Evolutionary conservation across 345 rosid genomes (phyloP).

Genomic region (Jatropha curcas): DNA sequence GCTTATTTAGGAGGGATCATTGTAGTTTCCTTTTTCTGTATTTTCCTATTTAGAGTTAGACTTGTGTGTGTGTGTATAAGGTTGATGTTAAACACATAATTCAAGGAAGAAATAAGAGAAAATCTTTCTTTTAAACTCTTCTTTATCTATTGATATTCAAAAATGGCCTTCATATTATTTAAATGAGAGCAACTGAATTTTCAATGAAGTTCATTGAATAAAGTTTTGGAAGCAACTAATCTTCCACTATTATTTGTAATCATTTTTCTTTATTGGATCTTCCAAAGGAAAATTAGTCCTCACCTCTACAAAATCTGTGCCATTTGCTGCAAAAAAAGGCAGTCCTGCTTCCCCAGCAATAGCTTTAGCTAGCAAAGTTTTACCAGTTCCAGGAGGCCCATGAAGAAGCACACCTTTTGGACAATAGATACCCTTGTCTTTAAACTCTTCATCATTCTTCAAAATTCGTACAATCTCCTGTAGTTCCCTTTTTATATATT

Average conservation of each 20-base stretch:
- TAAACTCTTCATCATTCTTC: constrained; percentile 91
- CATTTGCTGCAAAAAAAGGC: constrained; percentile 95
- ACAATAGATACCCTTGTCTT: constrained; percentile 87
- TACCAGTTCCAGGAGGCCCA: constrained; percentile 98
- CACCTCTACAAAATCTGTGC: constrained; percentile 97
- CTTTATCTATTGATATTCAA: too few relatives aligned
- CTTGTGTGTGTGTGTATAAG: background rate
- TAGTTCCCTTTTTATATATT: constrained; percentile 85
- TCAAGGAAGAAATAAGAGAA: background rate
- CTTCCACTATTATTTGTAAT: background rate
- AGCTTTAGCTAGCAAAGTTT: constrained; percentile 95
- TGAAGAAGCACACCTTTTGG: constrained; percentile 98
- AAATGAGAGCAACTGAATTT: background rate
- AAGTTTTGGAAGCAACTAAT: background rate
- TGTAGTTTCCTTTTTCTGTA: too few relatives aligned
- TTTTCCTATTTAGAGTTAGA: too few relatives aligned
- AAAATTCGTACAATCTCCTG: constrained; percentile 88
- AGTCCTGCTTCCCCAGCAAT: constrained; percentile 99
- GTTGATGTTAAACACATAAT: too few relatives aligned
- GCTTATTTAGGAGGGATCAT: too few relatives aligned
- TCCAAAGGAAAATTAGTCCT: constrained; percentile 13
- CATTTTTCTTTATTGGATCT: background rate
- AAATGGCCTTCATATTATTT: background rate
- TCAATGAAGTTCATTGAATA: background rate
- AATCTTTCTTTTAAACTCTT: too few relatives aligned